A percentile compares a stretch with the other conserved stretches of the same genome.
Evolutionary conservation across 345 rosid species (phyloP).

Genomic region (Camelina sativa): DNA sequence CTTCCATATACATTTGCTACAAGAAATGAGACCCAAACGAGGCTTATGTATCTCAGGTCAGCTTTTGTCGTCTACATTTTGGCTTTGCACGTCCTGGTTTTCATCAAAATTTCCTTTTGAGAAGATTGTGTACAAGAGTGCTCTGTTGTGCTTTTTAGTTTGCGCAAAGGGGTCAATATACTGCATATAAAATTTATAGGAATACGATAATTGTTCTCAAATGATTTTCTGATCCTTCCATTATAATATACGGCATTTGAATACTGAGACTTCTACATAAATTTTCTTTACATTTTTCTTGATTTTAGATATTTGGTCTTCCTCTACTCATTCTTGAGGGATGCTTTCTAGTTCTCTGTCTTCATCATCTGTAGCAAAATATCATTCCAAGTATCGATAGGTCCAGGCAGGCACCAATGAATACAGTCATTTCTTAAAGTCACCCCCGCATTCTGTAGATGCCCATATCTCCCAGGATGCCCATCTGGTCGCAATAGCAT

Average conservation of each 20-base stretch:
- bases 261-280: conserved; percentile 32
- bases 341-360: conserved; percentile 39
- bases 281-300: conserved; percentile 23
- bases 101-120: conserved; percentile 91
- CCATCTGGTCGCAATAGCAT: conserved; percentile 75
- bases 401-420: conserved; percentile 93
- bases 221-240: conserved; percentile 16
- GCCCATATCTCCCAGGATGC: conserved; percentile 75
- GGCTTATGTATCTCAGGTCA: conserved; percentile 78
- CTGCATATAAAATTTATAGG: conserved; percentile 38
- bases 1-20: conserved; percentile 61
- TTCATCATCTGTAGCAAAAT: conserved; percentile 61
- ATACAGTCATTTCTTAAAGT: conserved; percentile 61
- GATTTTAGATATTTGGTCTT: background rate
- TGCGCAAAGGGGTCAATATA: conserved; percentile 24
- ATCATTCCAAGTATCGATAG: conserved; percentile 77
- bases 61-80: conserved; percentile 87
- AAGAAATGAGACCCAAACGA: conserved; percentile 64
- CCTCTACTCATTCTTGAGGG: conserved; percentile 4
- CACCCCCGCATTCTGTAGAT: conserved; percentile 47
- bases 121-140: conserved; percentile 34
- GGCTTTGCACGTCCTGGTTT: conserved; percentile 74
- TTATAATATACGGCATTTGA: conserved; percentile 10
- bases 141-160: conserved; percentile 34
- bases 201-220: conserved; percentile 20